Evolutionary conservation across 169 alveolate genomes (phyloP).

Genomic region (Eimeria sp.): DNA sequence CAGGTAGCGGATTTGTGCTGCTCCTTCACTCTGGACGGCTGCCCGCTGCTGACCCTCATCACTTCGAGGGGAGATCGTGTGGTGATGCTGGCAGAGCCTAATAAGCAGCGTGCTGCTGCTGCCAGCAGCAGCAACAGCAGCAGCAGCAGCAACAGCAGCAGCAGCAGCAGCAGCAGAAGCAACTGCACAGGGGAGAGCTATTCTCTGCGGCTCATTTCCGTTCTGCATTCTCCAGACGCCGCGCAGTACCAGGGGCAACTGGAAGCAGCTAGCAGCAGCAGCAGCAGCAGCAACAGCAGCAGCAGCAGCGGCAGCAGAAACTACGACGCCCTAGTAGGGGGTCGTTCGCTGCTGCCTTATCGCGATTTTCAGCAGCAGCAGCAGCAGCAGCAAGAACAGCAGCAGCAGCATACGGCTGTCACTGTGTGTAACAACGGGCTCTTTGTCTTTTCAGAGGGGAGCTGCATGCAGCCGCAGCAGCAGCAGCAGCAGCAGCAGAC

Average conservation of each 20-base stretch:
- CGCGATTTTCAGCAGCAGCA: background rate
- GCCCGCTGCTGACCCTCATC: slow-evolving; percentile 38
- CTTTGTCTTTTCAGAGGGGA: slow-evolving; percentile 33
- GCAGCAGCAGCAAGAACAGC: background rate
- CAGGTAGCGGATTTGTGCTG: slow-evolving; percentile 10
- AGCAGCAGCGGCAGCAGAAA: background rate
- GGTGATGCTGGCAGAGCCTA: background rate
- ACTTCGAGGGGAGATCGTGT: slow-evolving; percentile 51
- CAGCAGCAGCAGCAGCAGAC: slow-evolving; percentile 52
- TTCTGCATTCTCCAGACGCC: slow-evolving; percentile 35
- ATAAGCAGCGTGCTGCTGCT: slow-evolving; percentile 1
- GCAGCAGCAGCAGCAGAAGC: background rate
- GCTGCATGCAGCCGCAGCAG: slow-evolving; percentile 35
- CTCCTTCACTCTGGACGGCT: slow-evolving; percentile 26
- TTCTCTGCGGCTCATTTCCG: background rate
- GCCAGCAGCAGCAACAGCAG: slow-evolving; percentile 18
- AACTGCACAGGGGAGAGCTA: background rate
- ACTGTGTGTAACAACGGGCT: slow-evolving; percentile 33
- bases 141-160: slow-evolving; percentile 17
- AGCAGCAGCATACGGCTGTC: slow-evolving; percentile 20
- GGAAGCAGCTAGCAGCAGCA: background rate
- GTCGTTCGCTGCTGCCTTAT: background rate
- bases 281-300: slow-evolving; percentile 39
- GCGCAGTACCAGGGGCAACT: background rate
- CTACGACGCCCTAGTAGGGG: background rate